A percentile compares a stretch with the other conserved stretches of the same genome.
These are phyloP conservation scores for Xylariaceae sp. DNA, from an alignment of 2,329 filamentous ascomycete genomes.

Conservation along the genomic window DNA sequence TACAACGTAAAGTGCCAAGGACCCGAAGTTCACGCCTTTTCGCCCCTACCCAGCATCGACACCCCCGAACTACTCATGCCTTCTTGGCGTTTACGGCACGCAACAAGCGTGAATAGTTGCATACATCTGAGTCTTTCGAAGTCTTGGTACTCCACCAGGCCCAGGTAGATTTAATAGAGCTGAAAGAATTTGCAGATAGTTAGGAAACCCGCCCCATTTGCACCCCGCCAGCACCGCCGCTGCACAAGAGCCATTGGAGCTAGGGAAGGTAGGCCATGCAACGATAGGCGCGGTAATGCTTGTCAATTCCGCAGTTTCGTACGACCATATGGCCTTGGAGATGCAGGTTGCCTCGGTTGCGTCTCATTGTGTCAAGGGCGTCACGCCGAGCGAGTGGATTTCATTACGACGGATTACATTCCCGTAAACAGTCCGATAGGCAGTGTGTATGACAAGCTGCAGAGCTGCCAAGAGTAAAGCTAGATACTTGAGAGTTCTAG, in stretches of 20 bases:
- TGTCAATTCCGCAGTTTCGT: neutral
- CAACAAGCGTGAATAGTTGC: neutral
- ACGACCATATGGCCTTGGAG: conserved; percentile 1
- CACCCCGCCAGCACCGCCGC: neutral
- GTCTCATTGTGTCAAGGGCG: neutral
- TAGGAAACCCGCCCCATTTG: conserved; percentile 3
- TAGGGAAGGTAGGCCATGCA: conserved; percentile 2
- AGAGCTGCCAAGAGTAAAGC: conserved; percentile 1
- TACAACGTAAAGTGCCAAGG: conserved; percentile 3
- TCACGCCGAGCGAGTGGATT: neutral
- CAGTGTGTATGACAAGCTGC: no score
- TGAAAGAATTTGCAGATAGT: neutral
- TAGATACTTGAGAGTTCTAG: no score
- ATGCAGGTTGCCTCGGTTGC: conserved; percentile 4
- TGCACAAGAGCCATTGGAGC: no score
- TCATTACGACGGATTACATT: neutral
- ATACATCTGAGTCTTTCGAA: neutral
- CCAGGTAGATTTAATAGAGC: neutral
- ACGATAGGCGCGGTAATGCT: conserved; percentile 3
- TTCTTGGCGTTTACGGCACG: neutral
- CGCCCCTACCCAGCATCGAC: neutral
- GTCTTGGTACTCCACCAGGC: neutral
- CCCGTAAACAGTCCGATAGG: neutral
- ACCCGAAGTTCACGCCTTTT: conserved; percentile 1
- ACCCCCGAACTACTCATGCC: neutral